A percentile compares a stretch with the other conserved stretches of the same genome.
Conservation (phyloP, 345 rosid genomes). For the Bretschneidera sinensis region DNA sequence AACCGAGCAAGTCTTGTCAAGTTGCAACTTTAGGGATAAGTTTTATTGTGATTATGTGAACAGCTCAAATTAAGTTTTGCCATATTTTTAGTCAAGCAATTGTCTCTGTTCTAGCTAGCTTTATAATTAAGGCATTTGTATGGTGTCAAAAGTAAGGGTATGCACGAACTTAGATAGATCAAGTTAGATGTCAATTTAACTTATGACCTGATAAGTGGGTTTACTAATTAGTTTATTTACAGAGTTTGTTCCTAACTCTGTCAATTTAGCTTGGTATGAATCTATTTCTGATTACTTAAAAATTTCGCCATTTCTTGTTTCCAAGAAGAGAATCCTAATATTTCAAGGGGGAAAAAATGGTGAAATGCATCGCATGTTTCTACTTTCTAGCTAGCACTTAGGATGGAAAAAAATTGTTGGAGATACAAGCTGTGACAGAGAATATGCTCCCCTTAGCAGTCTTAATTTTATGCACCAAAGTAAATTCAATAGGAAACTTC, state of each 20-base stretch:
- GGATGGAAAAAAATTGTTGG: background rate
- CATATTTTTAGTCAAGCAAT: too few relatives aligned
- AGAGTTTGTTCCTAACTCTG: background rate
- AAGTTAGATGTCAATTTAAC: background rate
- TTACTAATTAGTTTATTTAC: background rate
- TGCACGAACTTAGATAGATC: too few relatives aligned
- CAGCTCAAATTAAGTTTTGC: too few relatives aligned
- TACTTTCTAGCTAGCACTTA: background rate
- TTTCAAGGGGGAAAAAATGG: background rate
- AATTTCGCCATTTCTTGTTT: background rate
- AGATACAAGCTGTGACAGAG: background rate
- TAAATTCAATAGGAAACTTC: background rate
- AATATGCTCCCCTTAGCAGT: background rate
- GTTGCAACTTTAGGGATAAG: too few relatives aligned
- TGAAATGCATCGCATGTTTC: background rate
- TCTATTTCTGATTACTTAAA: background rate
- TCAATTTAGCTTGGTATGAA: background rate
- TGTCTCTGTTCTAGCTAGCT: too few relatives aligned
- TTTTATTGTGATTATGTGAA: too few relatives aligned
- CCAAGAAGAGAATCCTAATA: background rate
- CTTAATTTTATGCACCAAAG: background rate
- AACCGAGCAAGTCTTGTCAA: too few relatives aligned
- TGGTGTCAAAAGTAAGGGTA: too few relatives aligned
- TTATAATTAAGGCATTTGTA: too few relatives aligned
- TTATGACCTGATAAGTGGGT: background rate